phyloP scores from a whole-genome alignment of 1,284 basidiomycete species.

The Naganishia sp. region DNA sequence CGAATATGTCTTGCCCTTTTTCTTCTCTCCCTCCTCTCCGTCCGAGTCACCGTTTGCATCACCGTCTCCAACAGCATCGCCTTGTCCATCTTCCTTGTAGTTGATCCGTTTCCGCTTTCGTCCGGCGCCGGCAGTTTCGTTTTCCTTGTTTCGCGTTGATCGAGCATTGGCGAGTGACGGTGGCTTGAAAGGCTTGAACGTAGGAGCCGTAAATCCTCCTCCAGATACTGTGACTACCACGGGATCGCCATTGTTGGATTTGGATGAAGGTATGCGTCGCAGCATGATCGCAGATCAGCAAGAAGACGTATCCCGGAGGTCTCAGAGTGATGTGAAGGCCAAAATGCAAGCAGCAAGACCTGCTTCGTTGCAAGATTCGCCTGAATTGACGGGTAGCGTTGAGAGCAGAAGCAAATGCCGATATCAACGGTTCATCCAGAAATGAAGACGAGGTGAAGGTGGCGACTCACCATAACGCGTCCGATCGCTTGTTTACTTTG shows the following conservation, averaged over 20 bases:
- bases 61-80: constrained; percentile 58
- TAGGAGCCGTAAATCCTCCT: constrained; percentile 47
- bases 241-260: constrained; percentile 30
- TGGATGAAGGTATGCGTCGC: constrained; percentile 12
- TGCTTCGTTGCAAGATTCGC: neutral
- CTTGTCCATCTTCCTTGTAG: constrained; percentile 62
- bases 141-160: constrained; percentile 14
- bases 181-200: constrained; percentile 71
- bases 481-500: constrained; percentile 20
- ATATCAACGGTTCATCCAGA: neutral
- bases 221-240: constrained; percentile 21
- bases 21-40: constrained; percentile 61
- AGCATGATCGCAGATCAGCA: constrained; percentile 4
- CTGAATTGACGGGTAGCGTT: neutral
- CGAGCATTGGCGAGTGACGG: constrained; percentile 59
- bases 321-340: neutral
- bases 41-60: constrained; percentile 43
- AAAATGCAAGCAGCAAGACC: constrained; percentile 5
- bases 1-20: constrained; percentile 56
- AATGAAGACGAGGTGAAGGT: constrained; percentile 1
- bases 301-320: neutral
- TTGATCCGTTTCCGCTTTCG: constrained; percentile 81
- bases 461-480: constrained; percentile 8
- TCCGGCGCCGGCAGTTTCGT: constrained; percentile 60
- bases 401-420: neutral